phyloP scores from a whole-genome alignment of 2,329 filamentous ascomycete genomes.

The Shiraia bambusicola region DNA sequence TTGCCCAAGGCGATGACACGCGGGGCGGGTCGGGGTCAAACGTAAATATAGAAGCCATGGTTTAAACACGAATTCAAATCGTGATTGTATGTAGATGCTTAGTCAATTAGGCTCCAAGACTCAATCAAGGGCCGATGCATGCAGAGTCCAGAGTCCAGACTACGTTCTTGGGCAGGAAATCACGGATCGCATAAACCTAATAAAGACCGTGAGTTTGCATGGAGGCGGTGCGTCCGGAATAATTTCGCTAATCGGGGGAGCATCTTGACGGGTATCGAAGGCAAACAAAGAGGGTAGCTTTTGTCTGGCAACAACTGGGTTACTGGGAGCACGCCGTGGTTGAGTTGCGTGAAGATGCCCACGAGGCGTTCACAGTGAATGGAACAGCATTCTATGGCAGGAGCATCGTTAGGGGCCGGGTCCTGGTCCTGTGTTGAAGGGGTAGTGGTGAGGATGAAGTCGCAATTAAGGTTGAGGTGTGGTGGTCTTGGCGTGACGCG shows the following conservation, averaged over 20 bases:
- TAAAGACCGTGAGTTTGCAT: slow-evolving; percentile 55
- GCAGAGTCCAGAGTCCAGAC: not conserved
- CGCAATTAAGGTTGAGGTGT: slow-evolving; percentile 3
- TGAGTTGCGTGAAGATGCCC: slow-evolving; percentile 27
- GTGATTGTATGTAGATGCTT: not conserved
- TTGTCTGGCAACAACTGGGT: slow-evolving; percentile 18
- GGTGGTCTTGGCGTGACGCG: slow-evolving; percentile 1
- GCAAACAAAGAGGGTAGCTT: slow-evolving; percentile 26
- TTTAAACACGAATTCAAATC: too few relatives aligned
- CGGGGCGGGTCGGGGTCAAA: slow-evolving; percentile 85
- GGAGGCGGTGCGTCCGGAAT: slow-evolving; percentile 53
- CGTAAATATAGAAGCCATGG: slow-evolving; percentile 93
- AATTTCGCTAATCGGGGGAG: slow-evolving; percentile 50
- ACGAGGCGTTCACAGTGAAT: slow-evolving; percentile 22
- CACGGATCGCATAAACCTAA: slow-evolving; percentile 11
- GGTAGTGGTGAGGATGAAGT: slow-evolving; percentile 2
- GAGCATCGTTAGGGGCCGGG: not conserved
- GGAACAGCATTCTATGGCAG: slow-evolving; percentile 13
- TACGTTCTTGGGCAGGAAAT: slow-evolving; percentile 10
- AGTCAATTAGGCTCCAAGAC: too few relatives aligned
- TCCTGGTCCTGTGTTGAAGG: slow-evolving; percentile 5
- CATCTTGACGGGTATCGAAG: slow-evolving; percentile 50
- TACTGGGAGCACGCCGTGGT: slow-evolving; percentile 20
- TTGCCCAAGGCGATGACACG: slow-evolving; percentile 91
- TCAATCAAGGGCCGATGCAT: too few relatives aligned